Percentiles rank a stretch among this genome's conserved stretches.
Conservation (phyloP, 139 green algal species). For the Haematococcus lacustris region DNA sequence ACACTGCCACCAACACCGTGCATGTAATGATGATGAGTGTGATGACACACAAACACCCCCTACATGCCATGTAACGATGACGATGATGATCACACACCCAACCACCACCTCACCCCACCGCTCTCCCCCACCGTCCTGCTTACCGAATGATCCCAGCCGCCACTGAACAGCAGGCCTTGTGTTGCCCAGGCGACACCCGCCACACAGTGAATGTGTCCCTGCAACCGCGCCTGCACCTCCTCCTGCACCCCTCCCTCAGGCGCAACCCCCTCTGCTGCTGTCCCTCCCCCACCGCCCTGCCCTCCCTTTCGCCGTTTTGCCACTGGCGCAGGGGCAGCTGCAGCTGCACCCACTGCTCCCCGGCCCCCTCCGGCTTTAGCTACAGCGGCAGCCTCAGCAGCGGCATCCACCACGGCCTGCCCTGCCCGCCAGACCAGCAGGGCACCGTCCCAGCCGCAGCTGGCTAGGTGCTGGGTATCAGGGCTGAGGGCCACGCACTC, state of each 20-base stretch:
- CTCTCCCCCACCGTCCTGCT: not conserved
- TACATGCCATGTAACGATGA: not conserved
- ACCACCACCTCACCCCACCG: not conserved
- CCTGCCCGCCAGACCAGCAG: conserved; percentile 58
- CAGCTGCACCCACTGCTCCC: no score
- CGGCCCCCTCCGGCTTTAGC: no score
- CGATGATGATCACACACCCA: not conserved
- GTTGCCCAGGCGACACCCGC: conserved; percentile 48
- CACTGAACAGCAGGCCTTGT: conserved; percentile 41
- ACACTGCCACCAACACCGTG: no score
- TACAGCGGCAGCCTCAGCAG: conserved; percentile 5
- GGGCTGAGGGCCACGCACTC: conserved; percentile 39
- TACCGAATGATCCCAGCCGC: conserved; percentile 77
- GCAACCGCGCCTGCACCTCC: conserved; percentile 23
- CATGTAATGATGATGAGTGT: no score
- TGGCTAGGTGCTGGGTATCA: conserved; percentile 32
- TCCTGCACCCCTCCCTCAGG: conserved; percentile 18
- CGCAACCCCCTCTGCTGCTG: not conserved
- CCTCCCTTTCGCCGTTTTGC: not conserved
- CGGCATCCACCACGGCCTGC: conserved; percentile 9
- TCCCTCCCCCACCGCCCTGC: not conserved
- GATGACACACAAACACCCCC: not conserved
- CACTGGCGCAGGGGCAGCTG: not conserved
- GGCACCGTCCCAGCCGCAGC: conserved; percentile 62
- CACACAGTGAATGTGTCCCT: conserved; percentile 69